Conservation (phyloP, 2,329 filamentous ascomycete species). For the Cladophialophora immunda region DNA sequence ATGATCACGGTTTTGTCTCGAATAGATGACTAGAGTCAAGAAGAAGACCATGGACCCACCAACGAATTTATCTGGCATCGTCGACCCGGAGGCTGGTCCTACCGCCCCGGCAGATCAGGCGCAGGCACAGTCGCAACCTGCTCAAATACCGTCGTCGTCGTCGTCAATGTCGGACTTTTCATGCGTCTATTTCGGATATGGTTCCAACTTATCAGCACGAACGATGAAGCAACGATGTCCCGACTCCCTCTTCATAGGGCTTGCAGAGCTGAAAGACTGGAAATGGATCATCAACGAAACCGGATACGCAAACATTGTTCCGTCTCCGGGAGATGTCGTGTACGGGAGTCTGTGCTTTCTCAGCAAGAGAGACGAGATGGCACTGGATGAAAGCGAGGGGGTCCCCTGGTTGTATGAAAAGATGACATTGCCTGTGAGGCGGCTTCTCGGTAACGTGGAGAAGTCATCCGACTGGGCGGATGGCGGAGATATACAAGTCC, state of each 20-base stretch:
- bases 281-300: conserved; percentile 60
- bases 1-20: background rate
- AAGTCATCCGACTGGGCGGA: conserved; percentile 8
- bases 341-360: conserved; percentile 31
- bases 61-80: conserved; percentile 1
- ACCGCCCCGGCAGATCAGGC: background rate
- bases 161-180: conserved; percentile 17
- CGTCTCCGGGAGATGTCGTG: conserved; percentile 24
- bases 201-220: conserved; percentile 56
- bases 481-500: conserved; percentile 20
- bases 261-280: conserved; percentile 51
- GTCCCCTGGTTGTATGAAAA: conserved; percentile 27
- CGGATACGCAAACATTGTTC: conserved; percentile 57
- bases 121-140: background rate
- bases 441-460: conserved; percentile 11
- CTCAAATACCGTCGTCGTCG: conserved; percentile 9
- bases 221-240: conserved; percentile 59
- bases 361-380: conserved; percentile 37
- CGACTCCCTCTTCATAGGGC: conserved; percentile 51
- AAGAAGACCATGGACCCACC: conserved; percentile 11
- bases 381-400: conserved; percentile 33
- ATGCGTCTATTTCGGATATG: conserved; percentile 57
- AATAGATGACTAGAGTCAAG: background rate
- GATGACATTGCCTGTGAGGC: conserved; percentile 42
- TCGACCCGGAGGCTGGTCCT: conserved; percentile 16